Conservation (phyloP, 257 asterid genomes). For the Forsythia suspensa region DNA sequence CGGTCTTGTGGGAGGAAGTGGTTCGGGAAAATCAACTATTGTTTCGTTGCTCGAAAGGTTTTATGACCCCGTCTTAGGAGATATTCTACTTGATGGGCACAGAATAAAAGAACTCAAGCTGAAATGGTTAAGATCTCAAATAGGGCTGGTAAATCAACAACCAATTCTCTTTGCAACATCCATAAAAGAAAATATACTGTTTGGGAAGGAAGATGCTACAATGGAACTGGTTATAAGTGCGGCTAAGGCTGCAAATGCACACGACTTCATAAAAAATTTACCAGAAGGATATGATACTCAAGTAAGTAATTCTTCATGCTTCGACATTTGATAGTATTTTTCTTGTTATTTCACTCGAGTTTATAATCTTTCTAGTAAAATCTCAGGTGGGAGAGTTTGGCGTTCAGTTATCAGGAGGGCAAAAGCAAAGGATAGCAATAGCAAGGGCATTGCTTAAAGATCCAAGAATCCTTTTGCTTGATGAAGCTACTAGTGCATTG, state of each 20-base stretch:
- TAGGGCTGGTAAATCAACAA: slow-evolving; percentile 78
- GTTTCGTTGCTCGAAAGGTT: slow-evolving; percentile 68
- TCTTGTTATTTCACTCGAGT: not conserved
- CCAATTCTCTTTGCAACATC: slow-evolving; percentile 75
- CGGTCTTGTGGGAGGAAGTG: slow-evolving; percentile 83
- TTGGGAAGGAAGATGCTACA: slow-evolving; percentile 71
- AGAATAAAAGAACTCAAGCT: slow-evolving; percentile 50
- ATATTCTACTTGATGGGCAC: slow-evolving; percentile 61
- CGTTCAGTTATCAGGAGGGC: slow-evolving; percentile 72
- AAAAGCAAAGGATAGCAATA: slow-evolving; percentile 77
- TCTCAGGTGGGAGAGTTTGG: slow-evolving; percentile 80
- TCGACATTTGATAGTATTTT: not conserved
- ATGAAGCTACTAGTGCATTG: slow-evolving; percentile 83
- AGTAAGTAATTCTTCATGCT: slow-evolving; percentile 26
- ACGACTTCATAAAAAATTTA: slow-evolving; percentile 55
- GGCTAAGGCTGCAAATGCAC: slow-evolving; percentile 75
- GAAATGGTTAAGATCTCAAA: slow-evolving; percentile 74
- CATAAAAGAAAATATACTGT: slow-evolving; percentile 62
- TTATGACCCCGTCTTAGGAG: slow-evolving; percentile 67
- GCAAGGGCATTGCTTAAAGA: slow-evolving; percentile 68
- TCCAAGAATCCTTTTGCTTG: slow-evolving; percentile 71
- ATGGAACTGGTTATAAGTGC: slow-evolving; percentile 47
- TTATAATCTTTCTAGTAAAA: not conserved
- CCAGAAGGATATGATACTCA: slow-evolving; percentile 72
- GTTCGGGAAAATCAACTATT: slow-evolving; percentile 76